Conservation (phyloP, 139 green algal species). For the Ettlia oleoabundans region DNA sequence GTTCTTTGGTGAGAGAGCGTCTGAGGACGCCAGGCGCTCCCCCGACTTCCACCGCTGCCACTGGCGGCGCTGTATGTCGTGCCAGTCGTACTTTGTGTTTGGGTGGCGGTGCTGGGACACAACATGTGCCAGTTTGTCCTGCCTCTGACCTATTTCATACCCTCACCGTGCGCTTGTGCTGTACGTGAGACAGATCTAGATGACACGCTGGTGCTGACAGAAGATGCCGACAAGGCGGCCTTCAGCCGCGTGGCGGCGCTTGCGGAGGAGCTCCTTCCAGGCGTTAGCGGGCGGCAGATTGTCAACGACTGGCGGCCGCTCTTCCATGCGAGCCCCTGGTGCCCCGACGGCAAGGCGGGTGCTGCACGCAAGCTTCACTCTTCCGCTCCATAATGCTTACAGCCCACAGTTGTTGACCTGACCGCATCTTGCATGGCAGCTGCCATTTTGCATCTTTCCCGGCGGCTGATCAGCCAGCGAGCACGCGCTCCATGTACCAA, state of each 20-base stretch:
- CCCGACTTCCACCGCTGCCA: no score
- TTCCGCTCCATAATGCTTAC: no score
- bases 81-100: no score
- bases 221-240: slow-evolving; percentile 32
- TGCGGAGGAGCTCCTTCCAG: slow-evolving; percentile 23
- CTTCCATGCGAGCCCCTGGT: slow-evolving; percentile 46
- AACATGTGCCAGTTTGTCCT: no score
- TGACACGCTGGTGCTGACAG: slow-evolving; percentile 55
- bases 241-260: slow-evolving; percentile 30
- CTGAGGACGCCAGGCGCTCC: no score
- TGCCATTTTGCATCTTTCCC: background rate
- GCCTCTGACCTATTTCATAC: no score
- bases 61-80: no score
- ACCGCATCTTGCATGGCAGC: background rate
- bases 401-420: no score
- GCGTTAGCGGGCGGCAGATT: slow-evolving; percentile 18
- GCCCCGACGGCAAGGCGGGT: slow-evolving; percentile 46
- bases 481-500: slow-evolving; percentile 5
- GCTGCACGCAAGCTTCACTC: no score
- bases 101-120: no score
- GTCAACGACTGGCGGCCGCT: slow-evolving; percentile 32
- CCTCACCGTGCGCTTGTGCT: no score
- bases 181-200: slow-evolving; percentile 57
- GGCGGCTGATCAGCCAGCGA: no score
- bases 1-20: slow-evolving; percentile 43